These are phyloP conservation scores for Dinochytrium kinnereticum DNA, from an alignment of 371 early-diverging fungal species.

Conservation along the genomic window DNA sequence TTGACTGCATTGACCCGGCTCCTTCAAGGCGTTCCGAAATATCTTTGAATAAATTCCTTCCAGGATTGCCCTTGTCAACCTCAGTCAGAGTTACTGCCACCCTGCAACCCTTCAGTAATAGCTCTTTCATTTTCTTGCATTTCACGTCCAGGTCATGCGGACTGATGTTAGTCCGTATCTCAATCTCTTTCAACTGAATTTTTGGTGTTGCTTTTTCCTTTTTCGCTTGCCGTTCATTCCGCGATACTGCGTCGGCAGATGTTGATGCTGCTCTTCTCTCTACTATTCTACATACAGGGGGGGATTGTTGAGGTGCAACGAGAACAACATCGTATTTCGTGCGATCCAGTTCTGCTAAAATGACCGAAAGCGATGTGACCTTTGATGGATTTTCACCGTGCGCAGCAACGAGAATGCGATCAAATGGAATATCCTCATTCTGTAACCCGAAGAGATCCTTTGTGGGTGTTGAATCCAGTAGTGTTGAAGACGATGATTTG, in stretches of 20 bases:
- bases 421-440: not conserved
- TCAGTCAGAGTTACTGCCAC: not conserved
- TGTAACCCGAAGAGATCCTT: too few species aligned
- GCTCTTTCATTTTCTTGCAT: not conserved
- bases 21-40: not conserved
- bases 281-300: not conserved
- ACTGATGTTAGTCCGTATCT: not conserved
- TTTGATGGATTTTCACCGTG: not conserved
- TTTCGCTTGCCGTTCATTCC: slow-evolving; percentile 1
- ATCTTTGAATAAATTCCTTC: not conserved
- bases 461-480: too few species aligned
- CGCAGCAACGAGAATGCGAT: not conserved
- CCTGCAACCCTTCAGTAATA: not conserved
- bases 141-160: not conserved
- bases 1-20: not conserved
- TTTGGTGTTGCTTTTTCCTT: not conserved
- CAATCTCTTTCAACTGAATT: slow-evolving; percentile 3
- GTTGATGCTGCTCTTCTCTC: not conserved
- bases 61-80: not conserved
- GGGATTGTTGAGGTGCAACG: not conserved
- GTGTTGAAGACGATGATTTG: too few species aligned
- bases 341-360: not conserved
- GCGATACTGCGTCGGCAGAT: not conserved
- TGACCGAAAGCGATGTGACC: not conserved
- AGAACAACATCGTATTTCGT: not conserved